These are phyloP conservation scores for Phytopythium aichiense DNA, from an alignment of 352 stramenopile genomes.

Conservation along the genomic window DNA sequence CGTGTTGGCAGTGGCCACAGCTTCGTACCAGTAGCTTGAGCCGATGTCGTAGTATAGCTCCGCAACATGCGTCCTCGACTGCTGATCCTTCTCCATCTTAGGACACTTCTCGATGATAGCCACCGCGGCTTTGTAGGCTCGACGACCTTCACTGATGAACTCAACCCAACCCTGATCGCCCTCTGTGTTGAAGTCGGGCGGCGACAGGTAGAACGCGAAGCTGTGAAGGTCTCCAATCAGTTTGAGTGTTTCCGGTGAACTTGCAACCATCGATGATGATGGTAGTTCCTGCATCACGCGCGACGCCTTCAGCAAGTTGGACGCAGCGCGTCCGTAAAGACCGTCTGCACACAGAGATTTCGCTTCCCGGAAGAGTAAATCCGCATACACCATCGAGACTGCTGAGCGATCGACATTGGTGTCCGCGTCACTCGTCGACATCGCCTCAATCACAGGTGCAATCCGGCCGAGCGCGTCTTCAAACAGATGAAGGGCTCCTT, in stretches of 20 bases:
- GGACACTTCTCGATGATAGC: constrained; percentile 9
- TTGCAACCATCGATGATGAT: constrained; percentile 17
- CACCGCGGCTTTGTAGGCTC: constrained; percentile 47
- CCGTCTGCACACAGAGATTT: constrained; percentile 73
- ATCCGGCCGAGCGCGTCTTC: constrained; percentile 69
- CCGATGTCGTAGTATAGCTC: constrained; percentile 69
- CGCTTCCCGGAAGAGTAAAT: constrained; percentile 74
- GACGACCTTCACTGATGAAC: constrained; percentile 51
- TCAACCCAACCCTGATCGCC: constrained; percentile 43
- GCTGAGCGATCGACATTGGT: constrained; percentile 20
- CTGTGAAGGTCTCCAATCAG: constrained; percentile 77
- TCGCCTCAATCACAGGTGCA: constrained; percentile 28
- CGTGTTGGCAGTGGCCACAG: constrained; percentile 38
- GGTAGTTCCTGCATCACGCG: constrained; percentile 35
- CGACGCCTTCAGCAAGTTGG: constrained; percentile 62
- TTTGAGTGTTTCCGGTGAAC: constrained; percentile 48
- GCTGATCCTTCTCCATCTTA: constrained; percentile 2
- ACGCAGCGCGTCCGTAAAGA: constrained; percentile 60
- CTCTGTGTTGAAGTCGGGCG: constrained; percentile 40
- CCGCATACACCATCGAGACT: constrained; percentile 53
- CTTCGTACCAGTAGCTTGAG: constrained; percentile 77
- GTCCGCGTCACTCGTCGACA: constrained; percentile 2
- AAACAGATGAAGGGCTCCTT: constrained; percentile 64
- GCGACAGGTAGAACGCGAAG: constrained; percentile 81
- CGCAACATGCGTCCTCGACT: constrained; percentile 13